phyloP scores from a whole-genome alignment of 1,284 basidiomycete species.

The Pyrrhoderma lamaoense region DNA sequence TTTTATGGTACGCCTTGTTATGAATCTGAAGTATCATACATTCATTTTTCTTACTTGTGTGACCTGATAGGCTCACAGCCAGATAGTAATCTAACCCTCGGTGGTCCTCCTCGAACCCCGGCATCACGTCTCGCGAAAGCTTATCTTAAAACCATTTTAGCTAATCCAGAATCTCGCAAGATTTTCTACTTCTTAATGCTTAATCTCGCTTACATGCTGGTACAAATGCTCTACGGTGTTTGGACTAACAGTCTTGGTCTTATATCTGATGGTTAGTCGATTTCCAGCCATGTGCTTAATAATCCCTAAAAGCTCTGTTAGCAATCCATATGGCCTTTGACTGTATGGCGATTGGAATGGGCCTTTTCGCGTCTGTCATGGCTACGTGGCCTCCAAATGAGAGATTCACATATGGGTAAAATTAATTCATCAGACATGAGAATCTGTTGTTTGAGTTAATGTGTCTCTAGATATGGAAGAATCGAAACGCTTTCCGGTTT shows the following conservation, averaged over 20 bases:
- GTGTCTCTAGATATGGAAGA: constrained; percentile 89
- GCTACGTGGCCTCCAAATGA: constrained; percentile 95
- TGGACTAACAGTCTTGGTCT: constrained; percentile 97
- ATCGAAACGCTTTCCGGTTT: constrained; percentile 99
- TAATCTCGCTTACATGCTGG: constrained; percentile 93
- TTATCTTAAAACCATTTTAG: constrained; percentile 84
- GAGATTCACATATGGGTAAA: constrained; percentile 88
- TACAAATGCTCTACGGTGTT: constrained; percentile 93
- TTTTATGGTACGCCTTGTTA: constrained; percentile 44
- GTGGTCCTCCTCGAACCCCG: constrained; percentile 43
- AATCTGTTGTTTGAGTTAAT: not conserved
- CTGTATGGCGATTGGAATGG: constrained; percentile 95
- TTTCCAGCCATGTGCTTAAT: not conserved
- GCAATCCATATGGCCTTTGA: constrained; percentile 99
- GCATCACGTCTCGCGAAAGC: constrained; percentile 54
- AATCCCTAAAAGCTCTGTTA: constrained; percentile 27
- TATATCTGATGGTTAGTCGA: constrained; percentile 84
- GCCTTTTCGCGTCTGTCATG: constrained; percentile 95
- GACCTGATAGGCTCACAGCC: constrained; percentile 47
- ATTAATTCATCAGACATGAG: not conserved
- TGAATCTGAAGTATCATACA: not conserved
- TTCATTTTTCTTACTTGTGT: not conserved
- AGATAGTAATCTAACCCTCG: constrained; percentile 35
- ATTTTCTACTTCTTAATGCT: constrained; percentile 97
- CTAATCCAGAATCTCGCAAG: constrained; percentile 85